phyloP scores from a whole-genome alignment of 2,329 filamentous ascomycete species.

The Gremmenia infestans region DNA sequence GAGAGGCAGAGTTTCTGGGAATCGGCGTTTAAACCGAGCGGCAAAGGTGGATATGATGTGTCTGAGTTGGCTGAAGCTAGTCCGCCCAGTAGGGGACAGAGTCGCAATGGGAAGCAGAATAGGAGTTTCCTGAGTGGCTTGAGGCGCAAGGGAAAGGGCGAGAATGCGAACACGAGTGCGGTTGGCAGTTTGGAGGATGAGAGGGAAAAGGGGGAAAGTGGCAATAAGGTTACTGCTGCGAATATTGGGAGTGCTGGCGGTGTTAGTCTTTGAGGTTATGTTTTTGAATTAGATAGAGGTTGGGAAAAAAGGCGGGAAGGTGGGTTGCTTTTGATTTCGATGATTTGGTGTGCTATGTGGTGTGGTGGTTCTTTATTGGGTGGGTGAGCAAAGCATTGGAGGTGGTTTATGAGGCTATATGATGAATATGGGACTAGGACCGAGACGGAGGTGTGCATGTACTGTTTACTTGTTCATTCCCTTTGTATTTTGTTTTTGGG shows the following conservation, averaged over 20 bases:
- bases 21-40: slow-evolving; percentile 21
- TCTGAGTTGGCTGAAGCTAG: slow-evolving; percentile 7
- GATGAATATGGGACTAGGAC: no score
- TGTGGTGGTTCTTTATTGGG: no score
- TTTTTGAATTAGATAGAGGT: no score
- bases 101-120: slow-evolving; percentile 24
- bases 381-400: no score
- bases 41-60: slow-evolving; percentile 20
- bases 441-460: background rate
- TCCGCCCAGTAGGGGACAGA: slow-evolving; percentile 19
- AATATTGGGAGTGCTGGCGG: no score
- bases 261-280: no score
- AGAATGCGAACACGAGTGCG: background rate
- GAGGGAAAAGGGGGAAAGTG: background rate
- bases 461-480: background rate
- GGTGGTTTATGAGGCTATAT: no score
- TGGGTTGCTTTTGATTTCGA: no score
- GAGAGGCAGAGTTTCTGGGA: slow-evolving; percentile 32
- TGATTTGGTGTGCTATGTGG: no score
- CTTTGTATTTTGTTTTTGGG: background rate
- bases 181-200: background rate
- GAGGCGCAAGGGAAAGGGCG: slow-evolving; percentile 17
- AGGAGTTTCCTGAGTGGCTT: slow-evolving; percentile 28
- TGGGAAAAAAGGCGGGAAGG: no score
- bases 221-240: no score